These are phyloP conservation scores for Solanum hybrid DNA, from an alignment of 305 asterid species.

Conservation along the genomic window DNA sequence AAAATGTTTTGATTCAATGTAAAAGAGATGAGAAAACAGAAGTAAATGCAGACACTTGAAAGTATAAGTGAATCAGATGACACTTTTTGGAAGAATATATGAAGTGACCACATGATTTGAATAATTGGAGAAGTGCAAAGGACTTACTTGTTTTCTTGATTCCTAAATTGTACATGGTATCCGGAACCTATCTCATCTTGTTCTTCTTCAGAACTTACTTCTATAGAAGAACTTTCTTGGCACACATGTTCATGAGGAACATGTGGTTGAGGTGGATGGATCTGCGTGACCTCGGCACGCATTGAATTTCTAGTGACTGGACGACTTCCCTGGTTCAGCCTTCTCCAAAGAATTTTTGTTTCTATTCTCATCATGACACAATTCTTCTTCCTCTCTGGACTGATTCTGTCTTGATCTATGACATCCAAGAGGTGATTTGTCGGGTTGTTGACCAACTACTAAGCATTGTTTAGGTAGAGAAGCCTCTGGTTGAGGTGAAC, in stretches of 20 bases:
- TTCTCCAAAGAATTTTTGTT: conserved; percentile 15
- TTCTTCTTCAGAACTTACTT: conserved; percentile 44
- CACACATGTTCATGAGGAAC: not conserved
- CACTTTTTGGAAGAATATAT: not conserved
- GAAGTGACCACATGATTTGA: not conserved
- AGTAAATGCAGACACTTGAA: not conserved
- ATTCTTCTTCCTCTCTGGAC: conserved; percentile 14
- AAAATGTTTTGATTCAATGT: not conserved
- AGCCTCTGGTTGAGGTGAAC: conserved; percentile 22
- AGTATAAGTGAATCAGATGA: not conserved
- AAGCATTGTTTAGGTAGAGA: conserved; percentile 16
- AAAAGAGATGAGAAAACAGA: not conserved
- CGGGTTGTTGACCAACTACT: conserved; percentile 11
- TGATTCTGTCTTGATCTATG: conserved; percentile 6
- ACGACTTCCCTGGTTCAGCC: conserved; percentile 5
- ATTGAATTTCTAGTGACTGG: not conserved
- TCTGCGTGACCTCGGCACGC: not conserved
- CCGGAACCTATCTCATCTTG: conserved; percentile 26
- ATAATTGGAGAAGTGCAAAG: conserved; percentile 8
- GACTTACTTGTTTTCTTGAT: conserved; percentile 29
- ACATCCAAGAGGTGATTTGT: not conserved
- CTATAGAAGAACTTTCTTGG: conserved; percentile 23
- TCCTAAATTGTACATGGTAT: conserved; percentile 26
- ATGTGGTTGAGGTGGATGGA: not conserved
- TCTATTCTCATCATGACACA: conserved; percentile 13